Evolutionary conservation across 2,329 filamentous ascomycete genomes (phyloP), one percentile per base, ranked within the genome.

Genomic region (Talaromyces pinophilus): DNA sequence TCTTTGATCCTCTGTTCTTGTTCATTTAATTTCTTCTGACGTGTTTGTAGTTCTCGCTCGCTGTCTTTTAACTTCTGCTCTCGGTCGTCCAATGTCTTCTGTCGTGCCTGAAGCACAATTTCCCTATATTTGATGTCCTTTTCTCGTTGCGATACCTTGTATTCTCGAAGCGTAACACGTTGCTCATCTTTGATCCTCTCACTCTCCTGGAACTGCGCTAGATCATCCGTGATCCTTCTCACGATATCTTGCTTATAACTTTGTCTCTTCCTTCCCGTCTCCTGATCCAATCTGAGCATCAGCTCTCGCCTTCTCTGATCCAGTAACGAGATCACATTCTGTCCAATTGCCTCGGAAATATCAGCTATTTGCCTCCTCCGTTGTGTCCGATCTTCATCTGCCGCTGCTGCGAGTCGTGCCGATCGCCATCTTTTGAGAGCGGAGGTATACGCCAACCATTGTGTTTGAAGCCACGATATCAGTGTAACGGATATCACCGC

Each of bases 381-480:
- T 33, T 25, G 64, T 44, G 10, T 40, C n/a, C 25, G 50, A 13
- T 42, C 25, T 38, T 57, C 19, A 25, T 59, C 30, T 42, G 59
- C 59, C 22, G 28, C 22, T 33, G 60, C 64, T 22, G 64, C 60
- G 5, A 66, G 64, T 33, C 64, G 50, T 17, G 50, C 60, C 42
- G 52, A 59, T 13, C 40, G 64, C 42, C 64, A 52, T n/a, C 57
- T 63, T 13, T 63, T 25, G 2, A 66, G 52, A 17, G 28, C 3
- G 1, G 54, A 50, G 19, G 30, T 59, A 57, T 66, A 66, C 35
- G 13, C 52, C n/a, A 59, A 10, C 59, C 64, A 66, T 59, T 66
- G 38, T 3, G 33, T 63, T 59, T 66, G 64, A 44, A 66, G 59
- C 64, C 64, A 66, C 10, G 52, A 50, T 54, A 66, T 19, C 30